These are phyloP conservation scores for Talaromyces sp. DNA, from an alignment of 2,329 filamentous ascomycete genomes.

Conservation along the genomic window DNA sequence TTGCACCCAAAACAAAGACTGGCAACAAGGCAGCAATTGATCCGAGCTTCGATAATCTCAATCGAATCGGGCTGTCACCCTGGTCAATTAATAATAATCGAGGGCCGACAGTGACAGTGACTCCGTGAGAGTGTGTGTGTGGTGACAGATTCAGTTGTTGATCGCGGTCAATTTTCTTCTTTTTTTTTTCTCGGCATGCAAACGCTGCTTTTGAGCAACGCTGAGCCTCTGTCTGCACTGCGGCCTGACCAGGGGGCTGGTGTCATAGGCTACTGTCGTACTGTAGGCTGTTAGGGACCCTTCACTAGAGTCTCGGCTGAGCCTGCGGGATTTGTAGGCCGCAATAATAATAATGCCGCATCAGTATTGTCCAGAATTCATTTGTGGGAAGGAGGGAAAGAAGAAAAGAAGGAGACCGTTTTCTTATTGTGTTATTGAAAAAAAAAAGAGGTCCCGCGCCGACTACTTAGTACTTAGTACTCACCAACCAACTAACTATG, in stretches of 20 bases:
- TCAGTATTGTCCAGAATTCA: neutral
- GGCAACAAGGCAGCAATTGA: constrained; percentile 9
- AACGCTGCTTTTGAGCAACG: neutral
- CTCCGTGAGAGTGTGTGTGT: neutral
- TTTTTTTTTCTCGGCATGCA: neutral
- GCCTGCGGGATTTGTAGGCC: neutral
- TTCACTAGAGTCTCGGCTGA: neutral
- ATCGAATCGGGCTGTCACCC: neutral
- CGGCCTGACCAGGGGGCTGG: constrained; percentile 13
- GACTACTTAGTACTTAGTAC: neutral
- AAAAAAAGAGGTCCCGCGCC: neutral
- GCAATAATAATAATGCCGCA: neutral
- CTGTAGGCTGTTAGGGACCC: neutral
- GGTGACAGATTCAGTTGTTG: neutral
- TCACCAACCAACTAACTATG: neutral
- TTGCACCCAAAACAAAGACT: neutral
- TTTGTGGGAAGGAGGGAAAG: neutral
- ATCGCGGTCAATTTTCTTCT: neutral
- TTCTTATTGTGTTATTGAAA: neutral
- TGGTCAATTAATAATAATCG: neutral
- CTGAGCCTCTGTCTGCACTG: constrained; percentile 7
- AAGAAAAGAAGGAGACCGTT: neutral
- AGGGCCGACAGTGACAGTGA: neutral
- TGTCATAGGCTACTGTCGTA: constrained; percentile 6
- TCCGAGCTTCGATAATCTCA: neutral